Conservation (phyloP, 441 rosid genomes). For the Corymbia citriodora region DNA sequence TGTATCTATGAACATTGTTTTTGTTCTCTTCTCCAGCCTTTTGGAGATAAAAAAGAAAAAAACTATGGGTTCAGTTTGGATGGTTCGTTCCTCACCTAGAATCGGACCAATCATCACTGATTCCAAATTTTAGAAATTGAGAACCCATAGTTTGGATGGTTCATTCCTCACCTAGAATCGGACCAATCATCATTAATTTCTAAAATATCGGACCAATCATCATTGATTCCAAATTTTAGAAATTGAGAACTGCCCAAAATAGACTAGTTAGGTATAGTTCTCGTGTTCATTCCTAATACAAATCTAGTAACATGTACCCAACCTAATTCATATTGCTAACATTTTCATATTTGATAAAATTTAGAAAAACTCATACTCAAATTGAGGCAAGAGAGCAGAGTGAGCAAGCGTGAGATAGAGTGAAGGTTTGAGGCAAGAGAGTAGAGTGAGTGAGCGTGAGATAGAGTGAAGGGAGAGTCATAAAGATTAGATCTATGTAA, state of each 20-base stretch:
- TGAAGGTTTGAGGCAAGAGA: too few species aligned
- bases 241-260: too few species aligned
- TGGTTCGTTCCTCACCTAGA: not conserved
- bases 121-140: not conserved
- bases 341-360: not conserved
- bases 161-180: not conserved
- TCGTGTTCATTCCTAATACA: not conserved
- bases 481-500: too few species aligned
- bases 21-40: not conserved
- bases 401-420: not conserved
- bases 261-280: accelerated
- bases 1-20: not conserved
- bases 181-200: too few species aligned
- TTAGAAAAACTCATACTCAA: not conserved
- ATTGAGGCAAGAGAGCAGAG: not conserved
- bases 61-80: not conserved
- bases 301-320: too few species aligned
- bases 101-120: not conserved
- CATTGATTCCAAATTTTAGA: not conserved
- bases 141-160: too few species aligned
- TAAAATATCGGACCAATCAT: too few species aligned
- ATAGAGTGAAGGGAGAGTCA: not conserved
- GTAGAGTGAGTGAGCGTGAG: too few species aligned
- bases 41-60: too few species aligned
- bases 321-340: not conserved